Evolutionary conservation across 1,284 basidiomycete genomes (phyloP).

Genomic region (Mycosarcoma maydis): DNA sequence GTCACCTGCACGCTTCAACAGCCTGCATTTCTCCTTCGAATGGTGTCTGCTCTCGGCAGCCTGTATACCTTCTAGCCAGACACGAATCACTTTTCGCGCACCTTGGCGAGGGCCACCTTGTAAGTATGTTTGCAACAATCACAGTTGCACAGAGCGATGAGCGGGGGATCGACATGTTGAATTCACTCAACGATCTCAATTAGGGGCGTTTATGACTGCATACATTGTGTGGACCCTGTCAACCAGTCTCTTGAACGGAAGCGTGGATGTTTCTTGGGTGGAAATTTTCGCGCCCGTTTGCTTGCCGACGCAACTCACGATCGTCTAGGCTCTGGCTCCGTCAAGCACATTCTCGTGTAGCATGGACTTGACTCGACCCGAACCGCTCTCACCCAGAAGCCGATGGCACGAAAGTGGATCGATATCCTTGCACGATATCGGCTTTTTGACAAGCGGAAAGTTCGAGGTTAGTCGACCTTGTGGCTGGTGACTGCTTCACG

Average conservation of each 20-base stretch:
- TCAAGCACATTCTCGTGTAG: background rate
- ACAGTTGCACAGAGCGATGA: no score
- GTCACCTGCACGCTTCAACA: no score
- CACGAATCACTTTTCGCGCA: no score
- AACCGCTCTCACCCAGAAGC: background rate
- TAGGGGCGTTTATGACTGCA: background rate
- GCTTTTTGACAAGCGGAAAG: no score
- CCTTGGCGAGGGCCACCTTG: no score
- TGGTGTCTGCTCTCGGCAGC: no score
- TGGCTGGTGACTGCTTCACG: no score
- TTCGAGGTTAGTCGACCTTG: no score
- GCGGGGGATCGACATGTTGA: no score
- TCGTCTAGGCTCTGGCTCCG: background rate
- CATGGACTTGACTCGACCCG: background rate
- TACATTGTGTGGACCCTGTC: background rate
- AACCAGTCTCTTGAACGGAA: background rate
- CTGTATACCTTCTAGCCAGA: no score
- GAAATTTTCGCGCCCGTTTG: background rate
- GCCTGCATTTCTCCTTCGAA: no score
- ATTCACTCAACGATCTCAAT: background rate
- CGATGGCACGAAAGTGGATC: background rate
- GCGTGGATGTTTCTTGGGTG: background rate
- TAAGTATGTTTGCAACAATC: no score
- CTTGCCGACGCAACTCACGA: background rate
- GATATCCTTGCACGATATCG: background rate